These are phyloP conservation scores for Panellus pusillus DNA, from an alignment of 768 basidiomycete genomes.

Conservation along the genomic window DNA sequence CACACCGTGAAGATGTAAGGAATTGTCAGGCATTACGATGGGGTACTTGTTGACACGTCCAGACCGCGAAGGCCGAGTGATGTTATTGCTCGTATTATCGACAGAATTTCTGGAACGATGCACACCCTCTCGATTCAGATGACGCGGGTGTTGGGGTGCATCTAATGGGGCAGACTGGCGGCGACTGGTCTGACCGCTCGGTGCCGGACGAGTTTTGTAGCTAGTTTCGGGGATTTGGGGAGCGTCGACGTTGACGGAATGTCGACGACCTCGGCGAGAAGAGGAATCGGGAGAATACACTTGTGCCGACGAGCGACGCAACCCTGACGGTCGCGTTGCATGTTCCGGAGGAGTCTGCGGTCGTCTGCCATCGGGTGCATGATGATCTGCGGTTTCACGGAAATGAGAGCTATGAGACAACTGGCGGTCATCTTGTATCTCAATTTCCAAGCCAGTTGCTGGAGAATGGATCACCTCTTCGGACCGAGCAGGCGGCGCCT, in stretches of 20 bases:
- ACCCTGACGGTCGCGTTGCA: slow-evolving; percentile 2
- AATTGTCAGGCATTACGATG: slow-evolving; percentile 4
- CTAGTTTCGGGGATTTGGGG: slow-evolving; percentile 16
- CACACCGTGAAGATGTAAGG: background rate
- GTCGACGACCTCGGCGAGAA: slow-evolving; percentile 13
- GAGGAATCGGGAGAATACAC: slow-evolving; percentile 17
- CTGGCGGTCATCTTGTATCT: background rate
- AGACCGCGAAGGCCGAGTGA: slow-evolving; percentile 20
- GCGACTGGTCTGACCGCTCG: slow-evolving; percentile 1
- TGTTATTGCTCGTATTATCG: slow-evolving; percentile 18
- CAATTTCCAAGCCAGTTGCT: background rate
- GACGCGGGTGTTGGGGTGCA: background rate
- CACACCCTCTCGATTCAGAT: slow-evolving; percentile 3
- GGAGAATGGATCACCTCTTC: slow-evolving; percentile 6
- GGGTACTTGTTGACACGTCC: slow-evolving; percentile 15
- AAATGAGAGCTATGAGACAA: slow-evolving; percentile 7
- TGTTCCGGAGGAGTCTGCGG: slow-evolving; percentile 6
- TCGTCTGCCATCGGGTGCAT: background rate
- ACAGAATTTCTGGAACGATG: slow-evolving; percentile 12
- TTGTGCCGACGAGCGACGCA: slow-evolving; percentile 24
- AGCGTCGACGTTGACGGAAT: slow-evolving; percentile 10
- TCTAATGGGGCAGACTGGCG: slow-evolving; percentile 10
- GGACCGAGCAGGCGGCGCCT: slow-evolving; percentile 5
- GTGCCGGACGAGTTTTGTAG: slow-evolving; percentile 1
- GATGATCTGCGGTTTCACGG: slow-evolving; percentile 12